These are phyloP conservation scores for Pleurotus sapidus DNA, from an alignment of 768 basidiomycete genomes.

Conservation along the genomic window DNA sequence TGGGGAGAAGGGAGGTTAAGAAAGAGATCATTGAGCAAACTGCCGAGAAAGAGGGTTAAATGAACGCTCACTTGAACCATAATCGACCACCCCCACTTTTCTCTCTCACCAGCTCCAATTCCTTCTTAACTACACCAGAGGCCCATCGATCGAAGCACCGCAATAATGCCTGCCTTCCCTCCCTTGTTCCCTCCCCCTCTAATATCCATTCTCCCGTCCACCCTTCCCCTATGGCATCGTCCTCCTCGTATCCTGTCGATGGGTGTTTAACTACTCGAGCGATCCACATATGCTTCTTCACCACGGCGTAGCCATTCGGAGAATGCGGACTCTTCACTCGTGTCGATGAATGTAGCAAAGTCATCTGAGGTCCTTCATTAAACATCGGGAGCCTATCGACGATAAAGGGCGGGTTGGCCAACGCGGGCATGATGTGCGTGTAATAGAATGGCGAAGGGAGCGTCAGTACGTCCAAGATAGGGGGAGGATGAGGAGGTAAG, in stretches of 20 bases:
- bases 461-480: conserved; percentile 52
- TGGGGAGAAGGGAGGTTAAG: neutral
- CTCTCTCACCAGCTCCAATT: conserved; percentile 61
- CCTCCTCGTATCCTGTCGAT: conserved; percentile 12
- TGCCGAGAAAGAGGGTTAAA: neutral
- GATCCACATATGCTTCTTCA: conserved; percentile 65
- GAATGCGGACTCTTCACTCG: conserved; percentile 61
- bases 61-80: conserved; percentile 56
- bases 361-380: conserved; percentile 42
- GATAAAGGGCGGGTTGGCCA: conserved; percentile 32
- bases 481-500: conserved; percentile 51
- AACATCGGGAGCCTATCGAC: conserved; percentile 34
- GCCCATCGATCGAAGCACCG: conserved; percentile 44
- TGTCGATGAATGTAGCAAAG: conserved; percentile 41
- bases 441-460: conserved; percentile 80
- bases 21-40: neutral
- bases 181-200: conserved; percentile 74
- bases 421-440: conserved; percentile 53
- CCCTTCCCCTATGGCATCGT: conserved; percentile 39
- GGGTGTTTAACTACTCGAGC: conserved; percentile 37
- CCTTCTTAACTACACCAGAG: conserved; percentile 19
- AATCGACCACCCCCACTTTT: conserved; percentile 56
- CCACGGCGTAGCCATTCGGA: conserved; percentile 55
- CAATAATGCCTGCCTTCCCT: conserved; percentile 56
- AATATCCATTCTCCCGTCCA: conserved; percentile 80